A percentile compares a stretch with the other conserved stretches of the same genome.
Conservation (phyloP, 225 moss, liverwort and hornwort species). For the Ulota crispa region DNA sequence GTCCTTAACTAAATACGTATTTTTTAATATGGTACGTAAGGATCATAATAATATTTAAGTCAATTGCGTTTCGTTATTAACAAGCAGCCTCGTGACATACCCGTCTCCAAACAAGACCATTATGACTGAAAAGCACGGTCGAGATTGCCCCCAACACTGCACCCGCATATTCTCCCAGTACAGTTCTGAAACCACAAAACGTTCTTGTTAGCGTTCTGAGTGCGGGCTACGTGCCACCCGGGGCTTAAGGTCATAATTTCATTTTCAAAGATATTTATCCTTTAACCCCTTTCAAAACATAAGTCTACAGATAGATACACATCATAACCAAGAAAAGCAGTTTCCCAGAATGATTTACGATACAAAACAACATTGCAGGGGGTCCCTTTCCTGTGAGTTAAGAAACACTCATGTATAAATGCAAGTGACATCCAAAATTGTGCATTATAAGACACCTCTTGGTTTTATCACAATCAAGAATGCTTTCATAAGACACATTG, state of each 20-base stretch:
- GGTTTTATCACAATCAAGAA: not conserved
- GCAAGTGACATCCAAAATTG: not conserved
- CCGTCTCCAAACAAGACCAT: constrained; percentile 73
- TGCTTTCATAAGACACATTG: not conserved
- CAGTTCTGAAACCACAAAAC: constrained; percentile 61
- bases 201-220: constrained; percentile 8
- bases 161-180: constrained; percentile 85
- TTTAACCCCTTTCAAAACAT: not conserved
- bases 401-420: not conserved
- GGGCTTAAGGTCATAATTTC: not conserved
- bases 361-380: not conserved
- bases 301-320: not conserved
- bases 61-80: not conserved
- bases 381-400: not conserved
- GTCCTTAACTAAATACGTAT: not conserved
- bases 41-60: not conserved
- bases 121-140: constrained; percentile 76
- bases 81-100: constrained; percentile 34
- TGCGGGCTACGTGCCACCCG: not conserved
- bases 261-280: not conserved
- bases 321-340: not conserved
- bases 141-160: constrained; percentile 93
- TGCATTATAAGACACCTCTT: not conserved
- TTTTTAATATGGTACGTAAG: not conserved
- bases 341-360: not conserved